These are phyloP conservation scores for Ceratobasidium sp. DNA, from an alignment of 1,284 basidiomycete species.

Conservation along the genomic window DNA sequence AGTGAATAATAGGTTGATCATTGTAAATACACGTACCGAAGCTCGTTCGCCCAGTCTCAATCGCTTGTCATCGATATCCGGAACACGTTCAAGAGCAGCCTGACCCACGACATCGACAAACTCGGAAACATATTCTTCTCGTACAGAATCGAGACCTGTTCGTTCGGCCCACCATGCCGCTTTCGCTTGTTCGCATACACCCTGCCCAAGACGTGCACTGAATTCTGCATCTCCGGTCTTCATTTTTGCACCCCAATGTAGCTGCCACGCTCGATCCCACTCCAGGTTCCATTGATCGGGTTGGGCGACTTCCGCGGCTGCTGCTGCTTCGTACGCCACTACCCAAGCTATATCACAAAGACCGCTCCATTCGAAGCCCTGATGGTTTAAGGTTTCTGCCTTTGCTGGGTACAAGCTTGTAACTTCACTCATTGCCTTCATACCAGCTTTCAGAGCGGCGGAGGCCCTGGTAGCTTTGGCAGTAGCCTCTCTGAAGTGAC, in stretches of 20 bases:
- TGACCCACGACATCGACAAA: neutral
- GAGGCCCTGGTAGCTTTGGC: neutral
- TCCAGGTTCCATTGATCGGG: neutral
- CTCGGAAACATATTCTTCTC: neutral
- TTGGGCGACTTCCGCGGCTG: neutral
- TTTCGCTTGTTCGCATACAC: neutral
- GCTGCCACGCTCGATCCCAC: neutral
- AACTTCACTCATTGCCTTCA: neutral
- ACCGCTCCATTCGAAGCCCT: neutral
- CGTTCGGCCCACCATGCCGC: neutral
- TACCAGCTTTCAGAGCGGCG: neutral
- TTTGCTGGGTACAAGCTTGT: neutral
- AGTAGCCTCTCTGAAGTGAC: neutral
- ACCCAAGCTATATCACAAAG: neutral
- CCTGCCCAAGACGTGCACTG: neutral
- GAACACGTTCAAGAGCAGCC: neutral
- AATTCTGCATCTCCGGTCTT: neutral
- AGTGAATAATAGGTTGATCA: neutral
- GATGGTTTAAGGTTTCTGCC: neutral
- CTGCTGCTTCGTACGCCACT: neutral
- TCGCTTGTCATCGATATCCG: neutral
- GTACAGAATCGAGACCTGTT: neutral
- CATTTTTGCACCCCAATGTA: neutral
- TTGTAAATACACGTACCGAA: neutral
- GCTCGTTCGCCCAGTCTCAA: neutral